Base-by-base conservation (phyloP, 371 early-diverging fungal genomes). In the Rhizopus delemar region DNA sequence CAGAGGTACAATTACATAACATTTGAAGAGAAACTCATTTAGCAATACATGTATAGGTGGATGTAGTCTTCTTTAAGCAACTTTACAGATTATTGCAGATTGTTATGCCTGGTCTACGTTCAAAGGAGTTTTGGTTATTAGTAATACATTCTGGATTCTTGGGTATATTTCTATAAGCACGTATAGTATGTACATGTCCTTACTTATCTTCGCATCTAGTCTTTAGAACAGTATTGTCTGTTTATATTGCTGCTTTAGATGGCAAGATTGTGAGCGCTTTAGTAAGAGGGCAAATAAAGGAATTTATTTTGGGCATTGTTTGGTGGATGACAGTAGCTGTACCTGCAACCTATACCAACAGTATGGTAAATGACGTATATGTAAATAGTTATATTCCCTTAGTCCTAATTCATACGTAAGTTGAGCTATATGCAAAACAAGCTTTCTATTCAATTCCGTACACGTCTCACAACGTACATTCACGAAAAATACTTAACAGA, bases 341-440 rank as follows among this genome's bases (percentile, higher is more conserved):
- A 22, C 97, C 97, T 9, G 96, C 97, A 1, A 96, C 96, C 15
- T 93, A 92, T 73, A 97, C 97, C 59, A 97, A 97, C 75, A 91
- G 91, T 72, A 91, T 96, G 91, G 90, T 87, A 79, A 75, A 34
- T 22, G 22, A 22, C 22, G 2, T 22, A 22, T 22, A 22, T 22
- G 22, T 22, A 22, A 9, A 13, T 15, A 60, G n/a, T 15, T 7
- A 8, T 31, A 46, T 68, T 41, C 8, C 2, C 9, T 74, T 45
- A 62, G 82, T 60, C 51, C 71, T 58, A 56, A 71, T 76, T 58
- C 55, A 65, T 68, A 12, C 1, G 38, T 1, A 53, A 85, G 86
- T 62, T 89, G 52, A 84, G 87, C 62, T 94, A 90, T 69, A 88
- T 93, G 86, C 87, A 89, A 66, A 90, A 89, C 74, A 91, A 90